Evolutionary conservation across 805 yeast species (phyloP).

Genomic region (Kurtzmaniella cleridarum): DNA sequence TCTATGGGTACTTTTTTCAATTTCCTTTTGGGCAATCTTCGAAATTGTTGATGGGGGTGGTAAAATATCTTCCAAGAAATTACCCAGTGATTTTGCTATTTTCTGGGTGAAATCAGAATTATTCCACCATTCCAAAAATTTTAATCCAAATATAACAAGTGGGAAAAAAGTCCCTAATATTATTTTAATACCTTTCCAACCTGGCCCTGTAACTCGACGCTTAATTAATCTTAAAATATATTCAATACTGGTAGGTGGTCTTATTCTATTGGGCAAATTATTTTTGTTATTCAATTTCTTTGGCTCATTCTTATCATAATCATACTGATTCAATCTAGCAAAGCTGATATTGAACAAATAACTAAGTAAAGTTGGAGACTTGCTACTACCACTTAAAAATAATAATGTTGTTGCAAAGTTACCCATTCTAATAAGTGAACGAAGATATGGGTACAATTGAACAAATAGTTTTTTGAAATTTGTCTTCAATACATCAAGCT

Average conservation of each 20-base stretch:
- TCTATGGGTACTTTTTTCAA: constrained; percentile 5
- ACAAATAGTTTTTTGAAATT: constrained; percentile 39
- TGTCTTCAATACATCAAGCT: constrained; percentile 22
- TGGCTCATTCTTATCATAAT: constrained; percentile 35
- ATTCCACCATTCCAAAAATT: constrained; percentile 92
- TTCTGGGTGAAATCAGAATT: constrained; percentile 65
- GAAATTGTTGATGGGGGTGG: constrained; percentile 41
- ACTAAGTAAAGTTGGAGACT: constrained; percentile 60
- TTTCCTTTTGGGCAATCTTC: constrained; percentile 8
- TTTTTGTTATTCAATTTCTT: constrained; percentile 8
- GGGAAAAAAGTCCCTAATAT: constrained; percentile 60
- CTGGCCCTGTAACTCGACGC: constrained; percentile 19
- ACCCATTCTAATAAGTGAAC: constrained; percentile 39
- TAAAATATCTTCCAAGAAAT: constrained; percentile 41
- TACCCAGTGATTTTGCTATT: constrained; percentile 44
- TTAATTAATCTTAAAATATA: constrained; percentile 20
- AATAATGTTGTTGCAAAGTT: constrained; percentile 56
- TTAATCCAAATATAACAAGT: constrained; percentile 70
- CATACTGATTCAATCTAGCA: constrained; percentile 53
- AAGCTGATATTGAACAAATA: constrained; percentile 57
- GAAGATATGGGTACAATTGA: constrained; percentile 56
- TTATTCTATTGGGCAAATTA: constrained; percentile 20
- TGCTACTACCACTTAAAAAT: constrained; percentile 61
- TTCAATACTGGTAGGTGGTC: constrained; percentile 40
- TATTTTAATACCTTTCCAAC: constrained; percentile 25